phyloP scores from a whole-genome alignment of 805 yeast species.

The Candida xyloterini region DNA sequence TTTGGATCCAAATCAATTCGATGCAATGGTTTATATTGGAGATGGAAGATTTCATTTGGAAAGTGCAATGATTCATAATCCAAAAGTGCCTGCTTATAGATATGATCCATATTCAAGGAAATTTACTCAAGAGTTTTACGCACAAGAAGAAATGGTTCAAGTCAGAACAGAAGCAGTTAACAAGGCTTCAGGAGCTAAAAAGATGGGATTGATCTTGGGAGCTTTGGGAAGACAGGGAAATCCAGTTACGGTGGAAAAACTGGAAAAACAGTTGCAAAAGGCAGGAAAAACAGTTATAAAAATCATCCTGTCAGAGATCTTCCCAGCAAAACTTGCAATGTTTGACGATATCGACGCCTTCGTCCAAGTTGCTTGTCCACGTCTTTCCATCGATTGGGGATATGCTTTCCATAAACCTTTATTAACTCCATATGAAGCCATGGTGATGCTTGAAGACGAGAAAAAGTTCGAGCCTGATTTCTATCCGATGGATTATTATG shows the following conservation, averaged over 20 bases:
- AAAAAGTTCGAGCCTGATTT: slow-evolving; percentile 56
- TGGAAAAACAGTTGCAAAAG: slow-evolving; percentile 51
- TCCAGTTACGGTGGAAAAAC: slow-evolving; percentile 63
- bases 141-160: slow-evolving; percentile 74
- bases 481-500: slow-evolving; percentile 96
- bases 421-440: slow-evolving; percentile 93
- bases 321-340: slow-evolving; percentile 88
- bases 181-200: slow-evolving; percentile 56
- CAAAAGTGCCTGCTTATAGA: slow-evolving; percentile 84
- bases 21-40: slow-evolving; percentile 88
- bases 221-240: slow-evolving; percentile 96
- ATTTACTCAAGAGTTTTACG: slow-evolving; percentile 85
- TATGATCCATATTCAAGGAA: slow-evolving; percentile 94
- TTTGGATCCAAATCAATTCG: slow-evolving; percentile 57
- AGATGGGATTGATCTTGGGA: slow-evolving; percentile 83
- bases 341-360: slow-evolving; percentile 93
- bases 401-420: slow-evolving; percentile 92
- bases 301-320: slow-evolving; percentile 86
- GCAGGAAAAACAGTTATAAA: slow-evolving; percentile 70
- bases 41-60: slow-evolving; percentile 97
- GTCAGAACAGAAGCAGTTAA: slow-evolving; percentile 73
- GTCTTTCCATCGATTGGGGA: slow-evolving; percentile 97
- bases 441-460: slow-evolving; percentile 81
- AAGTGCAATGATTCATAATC: slow-evolving; percentile 96
- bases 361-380: slow-evolving; percentile 96